Base-by-base conservation (phyloP, 345 rosid species). In the Angophora floribunda region DNA sequence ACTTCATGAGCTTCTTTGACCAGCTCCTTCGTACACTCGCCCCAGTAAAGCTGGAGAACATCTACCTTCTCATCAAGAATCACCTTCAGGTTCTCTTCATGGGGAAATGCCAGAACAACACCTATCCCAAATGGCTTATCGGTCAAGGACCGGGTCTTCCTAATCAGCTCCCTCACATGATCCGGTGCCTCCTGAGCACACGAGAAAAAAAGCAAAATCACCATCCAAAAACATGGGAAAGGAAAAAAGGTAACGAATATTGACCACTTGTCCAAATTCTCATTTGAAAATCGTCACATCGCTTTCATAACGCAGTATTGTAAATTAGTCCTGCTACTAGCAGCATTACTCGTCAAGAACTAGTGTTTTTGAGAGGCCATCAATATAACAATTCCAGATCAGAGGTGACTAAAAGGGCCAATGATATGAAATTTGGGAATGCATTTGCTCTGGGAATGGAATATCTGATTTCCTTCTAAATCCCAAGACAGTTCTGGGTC, bases 11-110 rank as follows among this genome's bases (percentile, higher is more conserved):
- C 98, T 84, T 90, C 89, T 36, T 89, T 87, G 2, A 97, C 93
- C 84, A 97, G 96, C 90, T 95, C 96, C 90, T 90, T 86, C 7
- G 98, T 89, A 90, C 95, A 94, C 49, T 95, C 94, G 82, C 98
- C 99, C 99, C 99, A 96, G 88, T 90, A 97, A 67, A 95, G 92
- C 89, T 97, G 98, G 91, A 96, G 90, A n/a, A 96, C 93, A 28
- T 94, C 94, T 12, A 97, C 97, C 87, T 94, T 95, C 90, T 96
- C 99, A 55, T 94, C 95, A 32, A 97, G 89, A 90, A 96, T 94
- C 12, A 92, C 93, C 88, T 94, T 94, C 5, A 96, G 70, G 90
- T 97, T 96, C 87, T 94, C 91, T 85, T 93, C 87, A 16, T 96
- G 98, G n/a, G 98, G 98, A 90, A 97, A 97, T 51, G 95, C 96